phyloP scores from a whole-genome alignment of 768 basidiomycete genomes.

The Kondoa subrosea region DNA sequence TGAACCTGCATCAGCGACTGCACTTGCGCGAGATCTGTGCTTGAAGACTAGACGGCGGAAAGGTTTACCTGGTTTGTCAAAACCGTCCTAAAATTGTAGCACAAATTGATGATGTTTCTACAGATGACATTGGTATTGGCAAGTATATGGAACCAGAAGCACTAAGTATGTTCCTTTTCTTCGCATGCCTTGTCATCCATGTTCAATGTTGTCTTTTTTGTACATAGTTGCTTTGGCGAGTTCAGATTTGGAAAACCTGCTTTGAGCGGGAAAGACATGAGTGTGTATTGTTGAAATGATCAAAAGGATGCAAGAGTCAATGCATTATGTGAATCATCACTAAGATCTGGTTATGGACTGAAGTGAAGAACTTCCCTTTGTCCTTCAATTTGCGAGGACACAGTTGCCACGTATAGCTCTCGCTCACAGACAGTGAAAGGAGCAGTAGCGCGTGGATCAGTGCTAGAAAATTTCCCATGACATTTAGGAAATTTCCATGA shows the following conservation, averaged over 20 bases:
- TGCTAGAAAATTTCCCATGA: too few species aligned
- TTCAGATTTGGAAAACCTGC: background rate
- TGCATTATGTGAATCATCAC: too few species aligned
- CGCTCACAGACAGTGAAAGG: too few species aligned
- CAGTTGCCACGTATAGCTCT: too few species aligned
- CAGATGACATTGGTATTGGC: conserved; percentile 17
- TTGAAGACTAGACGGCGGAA: conserved; percentile 92
- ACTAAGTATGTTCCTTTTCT: background rate
- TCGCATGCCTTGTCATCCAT: background rate
- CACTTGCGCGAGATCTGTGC: conserved; percentile 81
- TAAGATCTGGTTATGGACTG: too few species aligned
- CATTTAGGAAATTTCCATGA: background rate
- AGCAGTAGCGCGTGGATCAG: too few species aligned
- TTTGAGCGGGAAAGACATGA: too few species aligned
- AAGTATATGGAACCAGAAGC: conserved; percentile 17
- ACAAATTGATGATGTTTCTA: background rate
- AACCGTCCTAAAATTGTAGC: background rate
- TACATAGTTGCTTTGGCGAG: background rate
- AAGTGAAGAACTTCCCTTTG: too few species aligned
- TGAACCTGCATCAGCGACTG: conserved; percentile 92
- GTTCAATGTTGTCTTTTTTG: too few species aligned
- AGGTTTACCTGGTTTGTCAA: conserved; percentile 35
- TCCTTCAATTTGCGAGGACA: too few species aligned
- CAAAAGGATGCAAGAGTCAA: too few species aligned
- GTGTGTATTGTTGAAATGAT: too few species aligned